Evolutionary conservation across 345 rosid genomes (phyloP).

Genomic region (Syzygium grande): DNA sequence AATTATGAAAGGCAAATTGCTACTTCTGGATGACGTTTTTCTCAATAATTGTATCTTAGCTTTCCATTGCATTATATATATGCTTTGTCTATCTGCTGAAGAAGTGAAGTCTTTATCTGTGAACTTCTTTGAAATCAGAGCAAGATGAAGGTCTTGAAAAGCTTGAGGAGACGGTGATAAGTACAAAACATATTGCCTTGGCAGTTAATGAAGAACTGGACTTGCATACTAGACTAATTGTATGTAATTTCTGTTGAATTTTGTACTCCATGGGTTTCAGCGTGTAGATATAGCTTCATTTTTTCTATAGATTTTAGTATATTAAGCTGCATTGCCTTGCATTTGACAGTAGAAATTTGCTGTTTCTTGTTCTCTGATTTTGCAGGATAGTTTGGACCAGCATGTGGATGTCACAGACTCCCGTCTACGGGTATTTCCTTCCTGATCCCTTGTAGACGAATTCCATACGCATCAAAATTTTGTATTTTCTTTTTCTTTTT

Average conservation of each 20-base stretch:
- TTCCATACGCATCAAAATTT: background rate
- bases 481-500: background rate
- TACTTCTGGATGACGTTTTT: background rate
- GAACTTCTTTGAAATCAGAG: constrained; percentile 14
- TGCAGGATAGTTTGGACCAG: constrained; percentile 35
- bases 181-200: constrained; percentile 43
- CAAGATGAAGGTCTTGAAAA: constrained; percentile 44
- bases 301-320: background rate
- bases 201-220: constrained; percentile 40
- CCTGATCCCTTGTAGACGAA: background rate
- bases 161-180: constrained; percentile 31
- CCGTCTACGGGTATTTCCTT: constrained; percentile 21
- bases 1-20: constrained; percentile 28
- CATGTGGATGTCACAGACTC: constrained; percentile 35
- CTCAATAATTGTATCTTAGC: background rate
- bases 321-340: background rate
- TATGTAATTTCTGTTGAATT: constrained; percentile 1
- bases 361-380: background rate
- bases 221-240: constrained; percentile 33
- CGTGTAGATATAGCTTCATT: background rate
- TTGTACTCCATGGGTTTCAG: background rate
- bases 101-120: background rate
- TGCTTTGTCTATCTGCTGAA: background rate
- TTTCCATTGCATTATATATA: background rate
- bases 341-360: background rate